These are phyloP conservation scores for Cyberlindnera xishuangbannaensis DNA, from an alignment of 805 yeast species.

Conservation along the genomic window DNA sequence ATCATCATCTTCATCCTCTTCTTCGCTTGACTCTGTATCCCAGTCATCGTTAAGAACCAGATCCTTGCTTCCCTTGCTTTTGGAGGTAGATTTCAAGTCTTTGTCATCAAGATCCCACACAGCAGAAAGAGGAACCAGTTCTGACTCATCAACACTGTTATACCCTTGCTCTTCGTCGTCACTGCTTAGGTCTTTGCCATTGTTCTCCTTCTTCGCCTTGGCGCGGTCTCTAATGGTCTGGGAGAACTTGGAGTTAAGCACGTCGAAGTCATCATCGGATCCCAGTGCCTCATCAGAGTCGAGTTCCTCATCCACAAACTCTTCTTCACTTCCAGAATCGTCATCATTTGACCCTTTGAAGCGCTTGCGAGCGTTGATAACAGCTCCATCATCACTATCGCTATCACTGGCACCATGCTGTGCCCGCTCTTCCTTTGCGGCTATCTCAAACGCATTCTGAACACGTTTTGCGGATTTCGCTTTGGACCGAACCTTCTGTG, in stretches of 20 bases:
- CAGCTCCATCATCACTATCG: conserved; percentile 31
- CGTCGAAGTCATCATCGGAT: conserved; percentile 68
- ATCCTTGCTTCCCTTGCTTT: conserved; percentile 20
- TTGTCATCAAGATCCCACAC: conserved; percentile 81
- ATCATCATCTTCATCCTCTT: conserved; percentile 22
- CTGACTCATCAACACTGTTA: conserved; percentile 68
- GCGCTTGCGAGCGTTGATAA: conserved; percentile 31
- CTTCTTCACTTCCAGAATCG: conserved; percentile 20
- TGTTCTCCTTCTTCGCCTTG: conserved; percentile 30
- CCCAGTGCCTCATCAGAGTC: conserved; percentile 89
- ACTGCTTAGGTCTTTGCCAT: conserved; percentile 3
- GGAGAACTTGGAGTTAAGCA: conserved; percentile 58
- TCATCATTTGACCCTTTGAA: conserved; percentile 23
- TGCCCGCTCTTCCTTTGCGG: conserved; percentile 22
- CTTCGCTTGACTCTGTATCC: conserved; percentile 22
- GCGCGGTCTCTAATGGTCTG: conserved; percentile 59
- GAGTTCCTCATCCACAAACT: conserved; percentile 57
- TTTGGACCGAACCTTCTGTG: conserved; percentile 11
- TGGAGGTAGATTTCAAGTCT: conserved; percentile 31
- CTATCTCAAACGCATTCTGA: conserved; percentile 47
- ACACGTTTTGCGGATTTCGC: conserved; percentile 33
- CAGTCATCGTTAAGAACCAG: conserved; percentile 15
- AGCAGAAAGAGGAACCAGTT: conserved; percentile 72
- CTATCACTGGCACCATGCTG: conserved; percentile 19
- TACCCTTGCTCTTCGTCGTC: conserved; percentile 43